Evolutionary conservation across 75 land plant genomes (phyloP), one percentile per base, ranked within the genome.

Genomic region (Pinus taeda): DNA sequence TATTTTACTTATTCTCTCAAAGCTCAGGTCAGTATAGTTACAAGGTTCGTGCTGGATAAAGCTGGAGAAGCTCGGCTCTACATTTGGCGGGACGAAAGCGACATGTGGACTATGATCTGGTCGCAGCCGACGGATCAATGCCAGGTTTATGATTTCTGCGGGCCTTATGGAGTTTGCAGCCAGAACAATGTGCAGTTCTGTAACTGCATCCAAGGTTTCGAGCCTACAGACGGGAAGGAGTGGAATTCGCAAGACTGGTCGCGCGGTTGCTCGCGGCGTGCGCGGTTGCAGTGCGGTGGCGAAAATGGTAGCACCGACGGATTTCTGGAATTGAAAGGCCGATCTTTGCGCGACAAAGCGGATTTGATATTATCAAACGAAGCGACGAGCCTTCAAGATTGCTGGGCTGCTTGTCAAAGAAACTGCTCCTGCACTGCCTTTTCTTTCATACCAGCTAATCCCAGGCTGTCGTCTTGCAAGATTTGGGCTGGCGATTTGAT

Each of bases 101-200:
- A 7, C 53, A 74, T 74, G 20, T 91, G 94, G 94, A 81, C 69
- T 75, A 81, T 69, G 82, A 85, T 87, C 75, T 92, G 94, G 94
- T 60, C 77, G 22, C 84, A 81, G 74, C 94, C 94, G 8, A 82
- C 78, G 49, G 70, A 69, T 60, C 70, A 24, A 8, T 92, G 94
- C 78, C n/a, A 82, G 14, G 90, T 87, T 9, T 80, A 83, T 57
- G 85, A 79, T 13, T 55, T 80, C 37, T 92, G 94, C 75, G 94
- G 94, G 42, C 33, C 53, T 13, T 37, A 85, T 4, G 88, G 89
- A 29, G 15, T 82, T 57, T 92, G 94, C 79, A 20, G 22, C 58
- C 24, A 64, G 0, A 15, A 30, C 0, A 60, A 60, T 55, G 6
- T 5, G 6, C 79, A 9, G 13, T 53, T 58, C 12, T 89, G 91